Percentiles rank a stretch among this genome's conserved stretches.
Conservation (phyloP, 148 eudicot species). For the Chenopodium suecicum region DNA sequence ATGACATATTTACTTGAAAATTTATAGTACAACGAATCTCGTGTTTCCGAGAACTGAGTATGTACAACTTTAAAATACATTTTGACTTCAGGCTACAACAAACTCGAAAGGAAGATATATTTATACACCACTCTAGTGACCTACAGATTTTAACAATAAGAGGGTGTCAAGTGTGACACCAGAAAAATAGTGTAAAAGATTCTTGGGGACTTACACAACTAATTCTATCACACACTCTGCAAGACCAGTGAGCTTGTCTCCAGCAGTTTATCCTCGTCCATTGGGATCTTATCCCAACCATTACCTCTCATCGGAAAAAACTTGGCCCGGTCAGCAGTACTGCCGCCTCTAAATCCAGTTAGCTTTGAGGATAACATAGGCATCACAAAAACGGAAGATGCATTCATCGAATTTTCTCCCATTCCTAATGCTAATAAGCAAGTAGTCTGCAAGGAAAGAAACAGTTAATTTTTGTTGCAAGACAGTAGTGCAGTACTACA, state of each 20-base stretch:
- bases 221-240: conserved; percentile 37
- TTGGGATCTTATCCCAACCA: conserved; percentile 67
- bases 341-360: conserved; percentile 81
- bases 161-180: conserved; percentile 4
- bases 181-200: not conserved
- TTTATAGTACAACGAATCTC: conserved; percentile 12
- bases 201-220: conserved; percentile 5
- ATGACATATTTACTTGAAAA: conserved; percentile 26
- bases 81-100: conserved; percentile 8
- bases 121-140: not conserved
- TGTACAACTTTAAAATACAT: conserved; percentile 32
- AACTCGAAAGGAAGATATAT: not conserved
- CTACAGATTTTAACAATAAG: not conserved
- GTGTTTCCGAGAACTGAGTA: conserved; percentile 18
- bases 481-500: too few relatives aligned
- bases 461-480: not conserved
- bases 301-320: conserved; percentile 49
- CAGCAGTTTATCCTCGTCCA: conserved; percentile 55
- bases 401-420: conserved; percentile 80
- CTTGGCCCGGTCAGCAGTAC: conserved; percentile 50
- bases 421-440: conserved; percentile 72
- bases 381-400: conserved; percentile 89
- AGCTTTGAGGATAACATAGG: conserved; percentile 97
- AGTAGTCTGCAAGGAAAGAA: conserved; percentile 49
- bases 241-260: conserved; percentile 49